Evolutionary conservation across 805 yeast genomes (phyloP), one percentile per base, ranked within the genome.

Genomic region (Saturnispora halmiae): DNA sequence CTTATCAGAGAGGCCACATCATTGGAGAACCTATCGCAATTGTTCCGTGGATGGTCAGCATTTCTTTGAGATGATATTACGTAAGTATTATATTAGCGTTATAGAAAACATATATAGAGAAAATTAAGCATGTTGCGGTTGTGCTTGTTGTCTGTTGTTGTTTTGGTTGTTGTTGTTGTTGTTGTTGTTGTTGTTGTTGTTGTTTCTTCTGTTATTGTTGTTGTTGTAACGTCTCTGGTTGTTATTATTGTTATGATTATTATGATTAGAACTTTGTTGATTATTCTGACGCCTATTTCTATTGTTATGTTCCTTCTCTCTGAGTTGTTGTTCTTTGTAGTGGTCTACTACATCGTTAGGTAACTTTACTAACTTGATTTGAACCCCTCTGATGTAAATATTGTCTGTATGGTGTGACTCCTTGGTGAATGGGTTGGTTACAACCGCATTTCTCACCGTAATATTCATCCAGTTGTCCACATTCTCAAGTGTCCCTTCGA

Each of bases 391-490:
- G 30, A 88, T 74, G 56, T 87, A 88, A 43, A 81, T 72, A 52
- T 84, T 94, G 3, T 78, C 75, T 34, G 82, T 61, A 54, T 79
- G 78, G 31, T 31, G 36, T 7, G 22, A 19, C 21, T 21, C 36
- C 10, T 24, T 18, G 40, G 70, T 59, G 58, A 74, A 82, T 40
- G 66, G 67, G 48, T 73, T 77, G 13, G 79, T 72, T 55, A 79
- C 82, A 36, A 78, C 73, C 13, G 81, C 96, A 47, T 87, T 79
- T 26, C 70, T 70, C 40, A 92, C 68, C 2, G 95, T 83, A 49
- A 92, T 68, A 60, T 92, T 92, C 99, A 92, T 92, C 87, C 94
- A 84, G 30, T 85, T 79, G 59, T 92, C 99, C 52, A 95, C 86
- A 55, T 84, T 82, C 42, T 77, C 75, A 45, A 92, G 67, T 42